Evolutionary conservation across 2,329 filamentous ascomycete species (phyloP).

Genomic region (Cyphellophora europaea): DNA sequence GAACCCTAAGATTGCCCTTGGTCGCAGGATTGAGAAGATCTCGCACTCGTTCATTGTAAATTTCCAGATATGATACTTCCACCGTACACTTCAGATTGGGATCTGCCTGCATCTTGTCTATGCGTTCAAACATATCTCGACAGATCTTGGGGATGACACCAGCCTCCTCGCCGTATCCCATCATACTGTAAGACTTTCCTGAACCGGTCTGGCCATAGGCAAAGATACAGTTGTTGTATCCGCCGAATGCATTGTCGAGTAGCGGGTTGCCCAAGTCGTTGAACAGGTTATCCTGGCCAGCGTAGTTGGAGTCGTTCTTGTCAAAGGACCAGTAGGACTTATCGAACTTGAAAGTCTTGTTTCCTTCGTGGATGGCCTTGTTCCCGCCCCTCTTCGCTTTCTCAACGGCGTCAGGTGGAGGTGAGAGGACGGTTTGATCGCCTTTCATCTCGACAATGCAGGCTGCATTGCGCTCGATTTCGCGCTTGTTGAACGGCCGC

Average conservation of each 20-base stretch:
- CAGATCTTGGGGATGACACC: constrained; percentile 97
- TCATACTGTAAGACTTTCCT: constrained; percentile 99
- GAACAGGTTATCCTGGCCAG: constrained; percentile 83
- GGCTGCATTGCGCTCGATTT: constrained; percentile 85
- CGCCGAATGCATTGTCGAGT: constrained; percentile 94
- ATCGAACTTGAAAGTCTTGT: constrained; percentile 91
- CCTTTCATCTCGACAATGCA: constrained; percentile 97
- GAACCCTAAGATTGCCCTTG: constrained; percentile 92
- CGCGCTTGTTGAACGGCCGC: constrained; percentile 92
- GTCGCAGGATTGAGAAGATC: constrained; percentile 91
- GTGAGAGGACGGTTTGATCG: constrained; percentile 75
- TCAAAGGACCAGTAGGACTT: constrained; percentile 98
- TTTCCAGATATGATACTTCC: constrained; percentile 96
- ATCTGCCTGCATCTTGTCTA: constrained; percentile 61
- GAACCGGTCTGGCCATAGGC: constrained; percentile 97
- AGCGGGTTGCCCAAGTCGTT: constrained; percentile 79
- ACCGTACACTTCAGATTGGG: constrained; percentile 79
- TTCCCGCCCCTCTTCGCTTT: constrained; percentile 31
- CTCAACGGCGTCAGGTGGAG: constrained; percentile 54
- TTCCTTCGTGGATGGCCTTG: constrained; percentile 58
- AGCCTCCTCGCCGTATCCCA: constrained; percentile 93
- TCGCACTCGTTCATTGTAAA: constrained; percentile 96
- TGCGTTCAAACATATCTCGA: constrained; percentile 92
- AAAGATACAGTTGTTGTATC: constrained; percentile 99
- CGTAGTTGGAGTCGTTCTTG: constrained; percentile 69